Evolutionary conservation across 1,139 yeast genomes (phyloP).

Genomic region (Geotrichum restrictum): DNA sequence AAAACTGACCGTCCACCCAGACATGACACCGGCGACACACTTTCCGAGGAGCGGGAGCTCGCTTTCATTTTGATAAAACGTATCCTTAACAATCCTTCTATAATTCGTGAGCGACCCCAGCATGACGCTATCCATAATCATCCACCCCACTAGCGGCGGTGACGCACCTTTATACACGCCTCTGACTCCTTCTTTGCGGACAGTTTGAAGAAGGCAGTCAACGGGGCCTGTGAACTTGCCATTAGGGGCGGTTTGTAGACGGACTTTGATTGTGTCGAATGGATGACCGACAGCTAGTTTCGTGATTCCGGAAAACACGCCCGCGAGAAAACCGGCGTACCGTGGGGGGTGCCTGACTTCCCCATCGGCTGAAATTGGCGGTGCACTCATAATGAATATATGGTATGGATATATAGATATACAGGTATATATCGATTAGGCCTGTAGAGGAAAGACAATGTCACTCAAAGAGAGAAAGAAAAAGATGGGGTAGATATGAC

Average conservation of each 20-base stretch:
- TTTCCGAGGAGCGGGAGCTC: conserved; percentile 72
- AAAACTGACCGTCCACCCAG: conserved; percentile 88
- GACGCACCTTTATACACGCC: conserved; percentile 88
- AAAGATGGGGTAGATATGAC: too few species aligned
- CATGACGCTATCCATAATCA: conserved; percentile 81
- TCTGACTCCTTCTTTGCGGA: conserved; percentile 64
- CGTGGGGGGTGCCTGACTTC: conserved; percentile 18
- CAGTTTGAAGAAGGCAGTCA: conserved; percentile 72
- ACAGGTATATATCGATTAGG: neutral
- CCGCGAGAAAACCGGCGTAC: conserved; percentile 69
- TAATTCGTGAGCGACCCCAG: conserved; percentile 80
- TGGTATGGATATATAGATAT: too few species aligned
- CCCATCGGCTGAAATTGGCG: conserved; percentile 8
- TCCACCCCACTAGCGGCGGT: conserved; percentile 92
- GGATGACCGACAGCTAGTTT: conserved; percentile 92
- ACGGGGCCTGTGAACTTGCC: conserved; percentile 77
- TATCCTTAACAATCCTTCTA: conserved; percentile 60
- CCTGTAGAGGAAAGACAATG: neutral
- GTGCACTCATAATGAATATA: conserved; percentile 18
- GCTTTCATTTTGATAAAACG: conserved; percentile 52
- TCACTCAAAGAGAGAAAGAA: neutral
- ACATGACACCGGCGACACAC: conserved; percentile 66
- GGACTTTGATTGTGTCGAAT: conserved; percentile 82
- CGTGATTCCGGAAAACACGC: conserved; percentile 79
- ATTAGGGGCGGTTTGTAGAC: conserved; percentile 73